phyloP scores from a whole-genome alignment of 2,329 filamentous ascomycete genomes.

The Curvularia lunata region DNA sequence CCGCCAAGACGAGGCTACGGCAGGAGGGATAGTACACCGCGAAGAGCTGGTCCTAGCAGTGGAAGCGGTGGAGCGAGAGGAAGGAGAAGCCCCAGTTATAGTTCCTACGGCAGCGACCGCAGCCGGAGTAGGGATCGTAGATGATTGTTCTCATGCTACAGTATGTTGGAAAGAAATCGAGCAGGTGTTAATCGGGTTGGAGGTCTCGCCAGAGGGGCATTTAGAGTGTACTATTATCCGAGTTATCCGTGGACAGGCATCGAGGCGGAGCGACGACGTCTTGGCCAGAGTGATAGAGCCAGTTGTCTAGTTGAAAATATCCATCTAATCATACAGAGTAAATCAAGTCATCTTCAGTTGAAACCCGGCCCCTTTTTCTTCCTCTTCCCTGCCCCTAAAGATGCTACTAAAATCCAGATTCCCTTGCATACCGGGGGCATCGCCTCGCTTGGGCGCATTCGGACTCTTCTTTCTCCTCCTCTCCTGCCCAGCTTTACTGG shows the following conservation, averaged over 20 bases:
- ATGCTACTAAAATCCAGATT: conserved; percentile 58
- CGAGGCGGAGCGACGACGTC: not conserved
- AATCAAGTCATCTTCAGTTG: conserved; percentile 42
- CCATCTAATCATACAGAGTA: not conserved
- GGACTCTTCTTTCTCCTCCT: conserved; percentile 76
- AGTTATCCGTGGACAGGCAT: not conserved
- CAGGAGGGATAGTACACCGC: conserved; percentile 23
- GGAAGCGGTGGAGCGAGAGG: conserved; percentile 35
- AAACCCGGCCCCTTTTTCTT: conserved; percentile 58
- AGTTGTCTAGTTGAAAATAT: not conserved
- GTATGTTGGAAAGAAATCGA: not conserved
- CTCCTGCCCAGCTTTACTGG: conserved; percentile 92
- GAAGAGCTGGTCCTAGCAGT: conserved; percentile 23
- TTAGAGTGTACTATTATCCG: not conserved
- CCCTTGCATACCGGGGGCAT: conserved; percentile 55
- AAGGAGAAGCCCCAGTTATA: conserved; percentile 67
- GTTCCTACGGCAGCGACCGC: conserved; percentile 65
- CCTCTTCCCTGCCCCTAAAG: conserved; percentile 57
- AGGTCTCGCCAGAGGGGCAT: not conserved
- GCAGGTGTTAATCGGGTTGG: not conserved
- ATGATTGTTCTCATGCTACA: conserved; percentile 5
- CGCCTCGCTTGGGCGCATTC: conserved; percentile 80
- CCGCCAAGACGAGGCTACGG: conserved; percentile 35
- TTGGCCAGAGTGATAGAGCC: not conserved
- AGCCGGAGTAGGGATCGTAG: conserved; percentile 51